phyloP scores from a whole-genome alignment of 1,284 basidiomycete species.

The Naganishia sp. region DNA sequence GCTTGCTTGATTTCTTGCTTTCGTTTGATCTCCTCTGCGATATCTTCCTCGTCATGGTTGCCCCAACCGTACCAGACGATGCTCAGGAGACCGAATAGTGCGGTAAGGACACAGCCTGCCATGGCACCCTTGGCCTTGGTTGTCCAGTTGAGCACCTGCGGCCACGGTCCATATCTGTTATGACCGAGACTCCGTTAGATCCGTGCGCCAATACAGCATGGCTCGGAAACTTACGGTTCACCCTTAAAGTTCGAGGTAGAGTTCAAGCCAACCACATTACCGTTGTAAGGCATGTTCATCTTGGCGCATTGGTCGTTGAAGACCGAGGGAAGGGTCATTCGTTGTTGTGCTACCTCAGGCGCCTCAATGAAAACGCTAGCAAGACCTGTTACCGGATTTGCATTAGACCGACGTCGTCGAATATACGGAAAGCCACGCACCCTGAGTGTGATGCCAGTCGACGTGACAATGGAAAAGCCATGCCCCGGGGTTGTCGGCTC shows the following conservation, averaged over 20 bases:
- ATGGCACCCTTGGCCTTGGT: constrained; percentile 72
- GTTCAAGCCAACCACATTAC: constrained; percentile 62
- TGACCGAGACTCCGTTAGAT: background rate
- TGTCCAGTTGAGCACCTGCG: constrained; percentile 72
- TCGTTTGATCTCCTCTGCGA: constrained; percentile 67
- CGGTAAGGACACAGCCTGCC: constrained; percentile 79
- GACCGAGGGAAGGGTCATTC: constrained; percentile 42
- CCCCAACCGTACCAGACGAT: constrained; percentile 81
- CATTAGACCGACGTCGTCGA: background rate
- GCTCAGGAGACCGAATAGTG: constrained; percentile 73
- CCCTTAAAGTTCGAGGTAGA: constrained; percentile 50
- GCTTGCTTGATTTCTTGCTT: constrained; percentile 60
- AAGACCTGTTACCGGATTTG: constrained; percentile 44
- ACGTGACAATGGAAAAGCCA: constrained; percentile 58
- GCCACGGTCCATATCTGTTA: constrained; percentile 64
- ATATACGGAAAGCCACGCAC: constrained; percentile 7
- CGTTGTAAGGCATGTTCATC: constrained; percentile 63
- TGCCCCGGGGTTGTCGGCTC: constrained; percentile 59
- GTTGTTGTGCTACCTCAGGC: constrained; percentile 48
- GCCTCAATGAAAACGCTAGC: constrained; percentile 55
- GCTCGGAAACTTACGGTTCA: constrained; percentile 59
- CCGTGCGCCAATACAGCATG: background rate
- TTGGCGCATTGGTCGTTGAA: constrained; percentile 68
- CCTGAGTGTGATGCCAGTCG: constrained; percentile 48
- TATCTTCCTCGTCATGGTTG: constrained; percentile 70